Evolutionary conservation across 352 stramenopile species (phyloP).

Genomic region (Globisporangium nodosum): DNA sequence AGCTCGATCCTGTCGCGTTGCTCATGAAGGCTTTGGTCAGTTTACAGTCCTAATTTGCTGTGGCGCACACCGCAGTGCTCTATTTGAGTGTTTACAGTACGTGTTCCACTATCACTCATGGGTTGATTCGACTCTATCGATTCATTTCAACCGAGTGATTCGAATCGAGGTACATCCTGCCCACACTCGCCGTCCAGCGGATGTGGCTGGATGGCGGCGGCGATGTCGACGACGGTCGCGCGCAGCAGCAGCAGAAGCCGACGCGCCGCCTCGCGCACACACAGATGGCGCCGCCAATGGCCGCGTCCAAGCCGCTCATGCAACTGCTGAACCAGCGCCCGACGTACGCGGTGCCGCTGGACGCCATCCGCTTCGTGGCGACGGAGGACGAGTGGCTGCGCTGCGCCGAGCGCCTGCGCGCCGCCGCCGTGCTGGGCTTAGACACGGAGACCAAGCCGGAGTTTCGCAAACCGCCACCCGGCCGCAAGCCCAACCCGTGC

Average conservation of each 20-base stretch:
- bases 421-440: slow-evolving; percentile 53
- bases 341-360: slow-evolving; percentile 42
- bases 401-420: slow-evolving; percentile 38
- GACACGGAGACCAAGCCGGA: slow-evolving; percentile 71
- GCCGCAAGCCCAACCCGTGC: slow-evolving; percentile 29
- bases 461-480: slow-evolving; percentile 24
- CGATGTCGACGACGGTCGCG: not conserved
- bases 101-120: not conserved
- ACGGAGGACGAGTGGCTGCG: slow-evolving; percentile 38
- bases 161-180: not conserved
- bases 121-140: not conserved
- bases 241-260: not conserved
- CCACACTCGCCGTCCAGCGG: not conserved
- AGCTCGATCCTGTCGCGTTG: too few species aligned
- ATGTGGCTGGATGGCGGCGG: not conserved
- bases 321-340: slow-evolving; percentile 48
- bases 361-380: slow-evolving; percentile 45
- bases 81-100: not conserved
- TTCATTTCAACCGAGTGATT: not conserved
- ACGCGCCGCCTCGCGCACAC: not conserved
- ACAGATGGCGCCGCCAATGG: not conserved
- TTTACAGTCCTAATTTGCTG: not conserved
- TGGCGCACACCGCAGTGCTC: not conserved
- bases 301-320: slow-evolving; percentile 24
- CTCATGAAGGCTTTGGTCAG: too few species aligned